Base-by-base conservation (phyloP, 192 early-diverging fungal genomes). In the Gaertneriomyces semiglobifer region DNA sequence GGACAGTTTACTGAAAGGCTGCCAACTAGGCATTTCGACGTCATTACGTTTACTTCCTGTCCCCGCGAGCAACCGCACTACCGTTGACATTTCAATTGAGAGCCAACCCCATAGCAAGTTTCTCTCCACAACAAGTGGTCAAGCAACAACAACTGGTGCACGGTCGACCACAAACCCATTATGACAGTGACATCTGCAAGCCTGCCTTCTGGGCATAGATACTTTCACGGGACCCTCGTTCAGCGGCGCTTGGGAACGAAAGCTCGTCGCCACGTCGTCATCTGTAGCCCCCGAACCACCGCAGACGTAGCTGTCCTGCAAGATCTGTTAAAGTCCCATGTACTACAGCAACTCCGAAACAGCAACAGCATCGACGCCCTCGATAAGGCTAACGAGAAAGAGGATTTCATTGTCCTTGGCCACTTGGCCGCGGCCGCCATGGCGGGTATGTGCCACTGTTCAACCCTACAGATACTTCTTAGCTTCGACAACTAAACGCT, bases 341-440 rank as follows among this genome's bases (percentile, higher is more conserved):
- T 50, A 0, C 18, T 50, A 18, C 48, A 50, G 48, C 48, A 50
- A 50, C 11, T 20, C 4, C 10, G 52, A n/a, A 53, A 19, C 63
- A 11, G 4, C 7, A 43, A 33, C 41, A 43, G 39, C 7, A 57
- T 43, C 44, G 58, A 18, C 11, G 11, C 14, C 39, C 9, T 42
- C 40, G 64, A 58, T 18, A 9, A 25, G 46, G n/a, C 18, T 25
- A 25, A 42, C 14, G 64, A 42, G 10, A 67, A 67, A 56, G 59
- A 76, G 51, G 65, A 72, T 47, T 63, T 72, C 45, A 69, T 67
- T 43, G 39, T 65, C 4, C 58, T 65, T 8, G 74, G 74, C 7
- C 69, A 76, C 48, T 38, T 76, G 41, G 58, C 63, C 12, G 45
- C 60, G 1, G 65, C 74, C 12, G 69, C 74, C 44, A 57, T 76